Percentiles rank a stretch among this genome's conserved stretches.
These are phyloP conservation scores for Emergomyces pasteurianus DNA, from an alignment of 2,329 filamentous ascomycete species.

Conservation along the genomic window DNA sequence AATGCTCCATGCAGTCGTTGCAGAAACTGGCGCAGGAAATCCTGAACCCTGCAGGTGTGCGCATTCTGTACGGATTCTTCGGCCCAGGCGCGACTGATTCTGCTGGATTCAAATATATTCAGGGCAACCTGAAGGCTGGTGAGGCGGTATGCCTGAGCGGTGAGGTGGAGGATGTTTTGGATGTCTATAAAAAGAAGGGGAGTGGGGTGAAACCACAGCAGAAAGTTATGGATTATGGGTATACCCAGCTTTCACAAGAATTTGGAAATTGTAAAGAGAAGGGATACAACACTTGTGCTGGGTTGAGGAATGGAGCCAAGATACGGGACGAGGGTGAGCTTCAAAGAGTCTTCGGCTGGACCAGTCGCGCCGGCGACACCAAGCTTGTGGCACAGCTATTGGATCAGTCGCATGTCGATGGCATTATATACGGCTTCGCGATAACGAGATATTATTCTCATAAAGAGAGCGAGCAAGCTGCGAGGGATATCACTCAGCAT, in stretches of 20 bases:
- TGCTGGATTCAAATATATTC: slow-evolving; percentile 6
- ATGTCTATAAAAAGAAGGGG: neutral
- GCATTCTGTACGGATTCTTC: slow-evolving; percentile 12
- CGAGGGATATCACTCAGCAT: slow-evolving; percentile 6
- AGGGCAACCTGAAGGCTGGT: slow-evolving; percentile 1
- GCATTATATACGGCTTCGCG: slow-evolving; percentile 11
- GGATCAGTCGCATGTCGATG: slow-evolving; percentile 8
- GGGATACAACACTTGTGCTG: slow-evolving; percentile 7
- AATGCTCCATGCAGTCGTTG: slow-evolving; percentile 11
- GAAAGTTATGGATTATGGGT: slow-evolving; percentile 8
- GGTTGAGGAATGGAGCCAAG: slow-evolving; percentile 6
- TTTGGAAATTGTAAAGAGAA: slow-evolving; percentile 10
- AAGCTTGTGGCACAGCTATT: slow-evolving; percentile 6
- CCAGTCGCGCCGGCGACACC: neutral
- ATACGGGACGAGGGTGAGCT: slow-evolving; percentile 2
- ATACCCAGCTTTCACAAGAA: slow-evolving; percentile 2
- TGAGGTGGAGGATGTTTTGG: neutral
- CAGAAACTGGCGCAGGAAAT: slow-evolving; percentile 10
- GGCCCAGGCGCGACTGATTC: neutral
- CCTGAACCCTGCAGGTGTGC: slow-evolving; percentile 8
- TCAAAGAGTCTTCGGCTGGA: slow-evolving; percentile 9
- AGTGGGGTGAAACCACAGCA: neutral
- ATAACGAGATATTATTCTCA: slow-evolving; percentile 3
- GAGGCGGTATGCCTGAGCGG: slow-evolving; percentile 9
- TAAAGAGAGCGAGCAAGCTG: slow-evolving; percentile 3